A percentile compares a stretch with the other conserved stretches of the same genome.
These are phyloP conservation scores for Verruconis gallopava DNA, from an alignment of 2,329 filamentous ascomycete species.

Conservation along the genomic window DNA sequence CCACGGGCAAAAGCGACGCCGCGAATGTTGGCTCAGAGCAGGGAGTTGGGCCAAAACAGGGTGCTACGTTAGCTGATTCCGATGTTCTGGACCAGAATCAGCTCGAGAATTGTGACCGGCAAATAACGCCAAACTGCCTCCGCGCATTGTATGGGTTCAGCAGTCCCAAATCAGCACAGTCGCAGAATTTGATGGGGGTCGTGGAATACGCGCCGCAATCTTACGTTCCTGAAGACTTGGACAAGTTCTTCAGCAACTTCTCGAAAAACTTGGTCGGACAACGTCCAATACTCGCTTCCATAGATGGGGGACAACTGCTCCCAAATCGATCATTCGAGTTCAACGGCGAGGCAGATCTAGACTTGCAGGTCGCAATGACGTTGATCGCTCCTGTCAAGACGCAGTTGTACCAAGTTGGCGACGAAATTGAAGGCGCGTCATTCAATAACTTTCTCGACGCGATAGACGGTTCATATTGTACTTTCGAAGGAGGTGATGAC, in stretches of 20 bases:
- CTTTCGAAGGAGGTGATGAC: conserved; percentile 22
- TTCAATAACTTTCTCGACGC: conserved; percentile 13
- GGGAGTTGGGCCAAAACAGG: conserved; percentile 10
- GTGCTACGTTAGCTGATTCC: conserved; percentile 4
- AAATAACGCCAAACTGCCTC: conserved; percentile 35
- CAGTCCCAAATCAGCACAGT: conserved; percentile 21
- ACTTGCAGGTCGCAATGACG: conserved; percentile 9
- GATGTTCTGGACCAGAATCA: conserved; percentile 3
- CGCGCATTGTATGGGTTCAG: conserved; percentile 34
- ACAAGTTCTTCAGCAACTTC: conserved; percentile 35
- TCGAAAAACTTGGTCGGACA: conserved; percentile 31
- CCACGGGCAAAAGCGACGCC: conserved; percentile 1
- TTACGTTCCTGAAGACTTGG: conserved; percentile 38
- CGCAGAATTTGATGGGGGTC: conserved; percentile 19
- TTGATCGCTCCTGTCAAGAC: conserved; percentile 7
- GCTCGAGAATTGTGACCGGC: conserved; percentile 24
- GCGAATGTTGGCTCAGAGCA: conserved; percentile 4
- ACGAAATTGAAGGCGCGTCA: conserved; percentile 19
- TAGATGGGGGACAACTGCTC: conserved; percentile 29
- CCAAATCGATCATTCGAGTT: conserved; percentile 12
- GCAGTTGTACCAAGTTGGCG: conserved; percentile 23
- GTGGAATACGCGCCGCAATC: conserved; percentile 40
- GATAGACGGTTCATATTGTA: conserved; percentile 8
- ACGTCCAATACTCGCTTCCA: conserved; percentile 32
- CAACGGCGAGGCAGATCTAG: conserved; percentile 10